Conservation (phyloP, 164 flowering plant genomes). For the Vitis labrusca region DNA sequence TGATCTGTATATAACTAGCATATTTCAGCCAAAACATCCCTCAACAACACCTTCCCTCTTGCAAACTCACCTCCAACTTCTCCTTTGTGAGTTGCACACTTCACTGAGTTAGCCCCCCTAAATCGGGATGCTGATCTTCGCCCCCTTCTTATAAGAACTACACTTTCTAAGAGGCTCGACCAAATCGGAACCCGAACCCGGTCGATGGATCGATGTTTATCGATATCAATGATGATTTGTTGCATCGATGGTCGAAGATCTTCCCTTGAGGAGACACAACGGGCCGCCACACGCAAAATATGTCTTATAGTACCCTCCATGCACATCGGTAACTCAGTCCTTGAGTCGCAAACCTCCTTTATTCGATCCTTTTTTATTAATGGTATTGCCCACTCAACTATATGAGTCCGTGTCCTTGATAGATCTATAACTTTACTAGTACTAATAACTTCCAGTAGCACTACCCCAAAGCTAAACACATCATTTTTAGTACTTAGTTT, state of each 20-base stretch:
- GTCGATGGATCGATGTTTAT: conserved; percentile 8
- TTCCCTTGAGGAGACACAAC: conserved; percentile 30
- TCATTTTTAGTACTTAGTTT: conserved; percentile 63
- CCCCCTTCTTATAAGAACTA: conserved; percentile 10
- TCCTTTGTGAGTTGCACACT: conserved; percentile 2
- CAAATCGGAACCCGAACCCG: conserved; percentile 22
- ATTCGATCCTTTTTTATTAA: conserved; percentile 18
- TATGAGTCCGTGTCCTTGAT: conserved; percentile 32
- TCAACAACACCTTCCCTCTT: conserved; percentile 21
- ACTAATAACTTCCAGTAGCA: conserved; percentile 62
- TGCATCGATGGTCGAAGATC: conserved; percentile 28
- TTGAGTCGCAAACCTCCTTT: conserved; percentile 24
- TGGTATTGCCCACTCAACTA: conserved; percentile 42
- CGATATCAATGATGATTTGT: conserved; percentile 29
- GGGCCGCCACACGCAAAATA: conserved; percentile 38
- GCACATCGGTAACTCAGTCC: conserved; percentile 17
- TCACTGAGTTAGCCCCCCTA: too few species aligned
- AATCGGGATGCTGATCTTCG: neutral
- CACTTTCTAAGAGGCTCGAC: conserved; percentile 13
- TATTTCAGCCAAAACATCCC: conserved; percentile 38
- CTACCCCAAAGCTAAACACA: conserved; percentile 69
- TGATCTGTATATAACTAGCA: neutral
- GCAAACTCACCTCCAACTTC: conserved; percentile 9
- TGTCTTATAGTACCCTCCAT: conserved; percentile 22
- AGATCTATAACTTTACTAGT: conserved; percentile 53